These are phyloP conservation scores for Pichia sp. DNA, from an alignment of 1,139 yeast genomes.

Conservation along the genomic window DNA sequence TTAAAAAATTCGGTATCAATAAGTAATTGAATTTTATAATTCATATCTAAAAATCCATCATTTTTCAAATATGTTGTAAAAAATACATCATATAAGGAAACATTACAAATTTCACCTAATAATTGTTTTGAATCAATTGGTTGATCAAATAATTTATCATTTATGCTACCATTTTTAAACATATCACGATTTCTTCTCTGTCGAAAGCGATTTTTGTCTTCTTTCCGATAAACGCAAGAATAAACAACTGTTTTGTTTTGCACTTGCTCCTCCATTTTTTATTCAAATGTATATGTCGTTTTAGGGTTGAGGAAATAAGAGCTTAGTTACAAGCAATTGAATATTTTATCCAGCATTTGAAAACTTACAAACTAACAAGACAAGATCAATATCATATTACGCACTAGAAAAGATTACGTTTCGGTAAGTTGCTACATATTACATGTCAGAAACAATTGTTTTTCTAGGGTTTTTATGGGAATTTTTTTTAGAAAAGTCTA, in stretches of 20 bases:
- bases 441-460: too few relatives aligned
- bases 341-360: too few relatives aligned
- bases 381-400: too few relatives aligned
- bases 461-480: too few relatives aligned
- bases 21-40: conserved; percentile 8
- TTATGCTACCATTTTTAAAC: conserved; percentile 3
- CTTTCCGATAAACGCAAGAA: conserved; percentile 6
- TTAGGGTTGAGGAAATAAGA: too few relatives aligned
- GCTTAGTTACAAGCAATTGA: too few relatives aligned
- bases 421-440: too few relatives aligned
- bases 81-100: conserved; percentile 1
- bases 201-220: conserved; percentile 1
- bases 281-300: too few relatives aligned
- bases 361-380: too few relatives aligned
- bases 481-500: too few relatives aligned
- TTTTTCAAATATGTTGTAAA: conserved; percentile 7
- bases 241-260: conserved; percentile 7
- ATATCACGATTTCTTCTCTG: conserved; percentile 1
- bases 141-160: not conserved
- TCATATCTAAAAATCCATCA: not conserved
- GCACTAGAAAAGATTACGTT: too few relatives aligned
- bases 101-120: conserved; percentile 5
- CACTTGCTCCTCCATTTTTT: not conserved
- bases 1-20: conserved; percentile 8
- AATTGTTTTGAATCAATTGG: conserved; percentile 6